Base-by-base conservation (phyloP, 805 yeast species). In the Suhomyces xylopsoci region DNA sequence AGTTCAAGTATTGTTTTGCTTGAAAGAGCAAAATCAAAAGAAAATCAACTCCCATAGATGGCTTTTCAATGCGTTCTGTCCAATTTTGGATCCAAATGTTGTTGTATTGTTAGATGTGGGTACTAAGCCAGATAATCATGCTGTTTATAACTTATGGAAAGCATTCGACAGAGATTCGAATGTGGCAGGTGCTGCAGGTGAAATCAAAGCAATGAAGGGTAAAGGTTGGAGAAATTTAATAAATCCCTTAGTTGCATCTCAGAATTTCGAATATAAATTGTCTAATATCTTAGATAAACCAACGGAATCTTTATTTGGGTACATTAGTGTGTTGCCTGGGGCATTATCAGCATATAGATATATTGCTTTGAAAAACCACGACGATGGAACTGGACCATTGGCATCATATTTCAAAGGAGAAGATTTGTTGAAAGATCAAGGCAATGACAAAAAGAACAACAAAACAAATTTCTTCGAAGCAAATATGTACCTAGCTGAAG, bases 151-250 rank as follows among this genome's bases (percentile, higher is more conserved):
- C 61, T 76, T 94, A 54, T 94, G 99, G 99, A 94, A 94, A 69
- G 96, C 97, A 0, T 94, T 94, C 69, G 99, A 94, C 68, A 81
- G 84, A 60, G 97, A 94, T 66, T 91, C 97, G 1, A 92, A 93
- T 62, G 97, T 94, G 50, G 99, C 97, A 0, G 99, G 99, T 57
- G 99, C 97, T 1, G 97, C 98, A 12, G 99, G 99, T 56, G 98
- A 94, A 69, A 92, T 94, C 65, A 88, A 88, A 56, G 90, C 98
- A 0, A 87, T 93, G 89, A 91, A 90, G 62, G 99, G 99, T 44
- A 88, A 84, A 61, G 87, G 84, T 26, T 90, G 97, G 81, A 62
- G 73, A 22, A 90, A 92, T 58, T 74, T 94, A 55, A 67, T 89
- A 20, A 93, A 93, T 68, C 98, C 98, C 9, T 74, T 93, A 43